Conservation (phyloP, 257 asterid species). For the Apocynum venetum region DNA sequence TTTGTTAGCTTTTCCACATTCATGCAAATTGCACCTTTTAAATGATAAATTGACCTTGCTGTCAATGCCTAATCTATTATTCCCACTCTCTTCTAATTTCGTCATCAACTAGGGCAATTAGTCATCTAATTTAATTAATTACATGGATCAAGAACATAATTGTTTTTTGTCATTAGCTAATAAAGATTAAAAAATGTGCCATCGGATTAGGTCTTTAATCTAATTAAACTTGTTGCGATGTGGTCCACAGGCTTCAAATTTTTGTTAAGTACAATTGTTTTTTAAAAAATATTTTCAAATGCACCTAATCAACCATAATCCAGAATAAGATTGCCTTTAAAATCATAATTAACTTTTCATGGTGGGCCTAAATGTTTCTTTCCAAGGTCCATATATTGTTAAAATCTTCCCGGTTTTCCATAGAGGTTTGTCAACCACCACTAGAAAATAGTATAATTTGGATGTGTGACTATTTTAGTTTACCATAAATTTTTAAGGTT, state of each 20-base stretch:
- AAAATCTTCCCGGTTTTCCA: neutral
- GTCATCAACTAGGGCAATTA: conserved; percentile 10
- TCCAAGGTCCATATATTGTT: neutral
- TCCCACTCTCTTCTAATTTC: neutral
- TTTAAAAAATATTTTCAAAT: neutral
- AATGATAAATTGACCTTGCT: conserved; percentile 1
- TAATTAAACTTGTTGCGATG: neutral
- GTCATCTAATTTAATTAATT: neutral
- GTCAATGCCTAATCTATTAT: neutral
- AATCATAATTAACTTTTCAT: neutral
- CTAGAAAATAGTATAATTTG: neutral
- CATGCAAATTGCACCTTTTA: conserved; percentile 16
- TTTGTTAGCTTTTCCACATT: neutral
- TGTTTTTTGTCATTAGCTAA: neutral
- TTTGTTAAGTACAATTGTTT: neutral
- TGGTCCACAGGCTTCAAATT: neutral
- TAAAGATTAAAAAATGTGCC: neutral
- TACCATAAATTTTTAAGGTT: neutral
- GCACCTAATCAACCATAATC: conserved; percentile 13
- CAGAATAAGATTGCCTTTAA: neutral
- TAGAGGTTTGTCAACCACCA: too few relatives aligned
- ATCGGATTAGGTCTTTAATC: neutral
- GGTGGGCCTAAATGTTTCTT: conserved; percentile 1
- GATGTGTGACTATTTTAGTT: neutral
- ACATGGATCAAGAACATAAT: neutral